phyloP scores from a whole-genome alignment of 2,329 filamentous ascomycete genomes.

The Xylariaceae sp. region DNA sequence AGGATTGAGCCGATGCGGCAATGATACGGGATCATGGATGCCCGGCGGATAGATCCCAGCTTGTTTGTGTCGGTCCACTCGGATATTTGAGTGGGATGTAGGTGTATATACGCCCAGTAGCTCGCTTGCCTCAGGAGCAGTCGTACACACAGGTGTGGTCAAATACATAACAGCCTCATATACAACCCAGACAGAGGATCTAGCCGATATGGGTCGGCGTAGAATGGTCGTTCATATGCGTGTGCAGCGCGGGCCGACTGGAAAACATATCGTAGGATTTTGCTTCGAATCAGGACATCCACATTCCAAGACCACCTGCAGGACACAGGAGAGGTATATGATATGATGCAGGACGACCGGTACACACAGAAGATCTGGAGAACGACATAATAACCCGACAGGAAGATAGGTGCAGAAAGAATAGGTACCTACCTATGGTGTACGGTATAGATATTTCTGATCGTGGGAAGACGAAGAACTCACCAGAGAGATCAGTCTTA shows the following conservation, averaged over 20 bases:
- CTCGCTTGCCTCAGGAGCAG: slow-evolving; percentile 1
- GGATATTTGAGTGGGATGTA: background rate
- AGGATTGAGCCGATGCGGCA: background rate
- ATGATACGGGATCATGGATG: background rate
- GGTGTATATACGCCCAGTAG: background rate
- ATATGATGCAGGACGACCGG: slow-evolving; percentile 1
- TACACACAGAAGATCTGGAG: background rate
- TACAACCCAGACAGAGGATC: background rate
- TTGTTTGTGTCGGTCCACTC: slow-evolving; percentile 6
- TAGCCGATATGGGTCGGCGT: background rate
- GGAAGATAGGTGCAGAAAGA: background rate
- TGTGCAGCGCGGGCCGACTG: background rate
- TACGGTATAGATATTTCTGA: background rate
- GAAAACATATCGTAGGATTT: background rate
- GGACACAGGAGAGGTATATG: background rate
- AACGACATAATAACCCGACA: background rate
- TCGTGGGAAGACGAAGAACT: background rate
- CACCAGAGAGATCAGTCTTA: background rate
- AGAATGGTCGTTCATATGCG: background rate
- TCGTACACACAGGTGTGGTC: background rate
- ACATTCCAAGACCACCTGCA: background rate
- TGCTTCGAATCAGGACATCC: background rate
- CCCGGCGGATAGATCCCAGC: background rate
- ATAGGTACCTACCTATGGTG: background rate
- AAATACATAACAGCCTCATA: background rate